Evolutionary conservation across 495 filamentous ascomycete species (phyloP), one percentile per base, ranked within the genome.

Genomic region (Xylona heveae): DNA sequence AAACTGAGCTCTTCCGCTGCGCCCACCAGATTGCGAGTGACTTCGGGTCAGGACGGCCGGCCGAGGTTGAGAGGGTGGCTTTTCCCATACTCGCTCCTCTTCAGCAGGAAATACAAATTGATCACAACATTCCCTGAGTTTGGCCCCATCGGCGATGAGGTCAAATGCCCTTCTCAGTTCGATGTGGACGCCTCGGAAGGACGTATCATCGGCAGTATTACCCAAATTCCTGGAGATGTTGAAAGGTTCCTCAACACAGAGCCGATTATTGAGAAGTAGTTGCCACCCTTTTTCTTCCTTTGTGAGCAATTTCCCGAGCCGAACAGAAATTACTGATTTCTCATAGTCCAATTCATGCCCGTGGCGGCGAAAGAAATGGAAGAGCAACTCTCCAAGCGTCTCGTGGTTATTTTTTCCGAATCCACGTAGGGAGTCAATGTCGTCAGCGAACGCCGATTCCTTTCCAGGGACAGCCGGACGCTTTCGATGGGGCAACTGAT

Each of bases 221-320:
- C 84, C 88, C 30, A 97, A 60, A 50, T 97, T 97, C n/a, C 90
- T 65, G n/a, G 55, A 59, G 18, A 64, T 75, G 43, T 91, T 97
- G 59, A 97, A 97, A 2, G 88, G 90, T 46, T 97, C 88, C 48
- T 97, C 90, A 17, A 95, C 77, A 47, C 88, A 94, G 28, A 97
- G 64, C 28, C 73, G 64, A 44, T 92, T 84, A 44, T 83, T 77
- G 33, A 68, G 54, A 41, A 66, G 56, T 31, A 77, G 47, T 43
- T 76, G 64, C 88, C 88, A 95, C 3, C 66, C 66, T 55, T 95
- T 97, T 30, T 71, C 78, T 37, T 69, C 62, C 49, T 93, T 90
- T 6, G 73, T 74, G n/a, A 94, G 53, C 34, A 85, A 52, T 39
- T 60, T 73, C 8, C 83, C 88, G 38, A 76, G 64, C n/a, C 84